phyloP scores from a whole-genome alignment of 2,329 filamentous ascomycete genomes.

The Coniochaeta ligniaria region DNA sequence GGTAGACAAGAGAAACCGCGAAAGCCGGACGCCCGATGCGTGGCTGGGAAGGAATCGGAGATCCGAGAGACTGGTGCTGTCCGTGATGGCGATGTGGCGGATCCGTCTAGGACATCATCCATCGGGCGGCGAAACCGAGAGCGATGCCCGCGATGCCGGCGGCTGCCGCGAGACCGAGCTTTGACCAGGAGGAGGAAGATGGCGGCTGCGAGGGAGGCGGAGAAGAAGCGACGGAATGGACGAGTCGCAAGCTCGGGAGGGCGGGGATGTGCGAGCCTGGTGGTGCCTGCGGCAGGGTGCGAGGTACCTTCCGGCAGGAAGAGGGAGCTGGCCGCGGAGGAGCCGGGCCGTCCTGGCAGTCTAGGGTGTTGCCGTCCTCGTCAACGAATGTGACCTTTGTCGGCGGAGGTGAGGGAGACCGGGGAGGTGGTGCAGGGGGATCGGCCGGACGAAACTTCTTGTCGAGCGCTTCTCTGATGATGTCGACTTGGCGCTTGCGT shows the following conservation, averaged over 20 bases:
- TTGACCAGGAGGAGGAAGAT: neutral
- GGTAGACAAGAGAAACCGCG: neutral
- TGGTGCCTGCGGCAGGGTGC: neutral
- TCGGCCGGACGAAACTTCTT: neutral
- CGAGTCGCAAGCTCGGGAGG: no score
- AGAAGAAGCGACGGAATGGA: neutral
- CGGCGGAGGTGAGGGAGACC: neutral
- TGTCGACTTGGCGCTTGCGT: neutral
- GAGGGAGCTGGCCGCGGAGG: neutral
- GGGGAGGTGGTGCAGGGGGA: neutral
- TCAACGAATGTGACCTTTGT: neutral
- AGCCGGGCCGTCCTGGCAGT: neutral
- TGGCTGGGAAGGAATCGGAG: neutral
- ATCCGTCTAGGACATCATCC: neutral
- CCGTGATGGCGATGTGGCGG: neutral
- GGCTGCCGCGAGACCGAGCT: neutral
- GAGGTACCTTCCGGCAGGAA: neutral
- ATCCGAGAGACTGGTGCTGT: neutral
- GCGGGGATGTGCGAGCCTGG: neutral
- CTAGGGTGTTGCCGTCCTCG: neutral
- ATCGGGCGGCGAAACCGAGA: neutral
- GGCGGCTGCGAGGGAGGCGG: neutral
- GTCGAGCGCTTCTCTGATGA: neutral
- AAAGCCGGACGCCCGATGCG: neutral
- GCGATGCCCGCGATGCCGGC: neutral